A percentile compares a stretch with the other conserved stretches of the same genome.
These are phyloP conservation scores for Cryptococcus neoformans DNA, from an alignment of 1,284 basidiomycete genomes.

Conservation along the genomic window DNA sequence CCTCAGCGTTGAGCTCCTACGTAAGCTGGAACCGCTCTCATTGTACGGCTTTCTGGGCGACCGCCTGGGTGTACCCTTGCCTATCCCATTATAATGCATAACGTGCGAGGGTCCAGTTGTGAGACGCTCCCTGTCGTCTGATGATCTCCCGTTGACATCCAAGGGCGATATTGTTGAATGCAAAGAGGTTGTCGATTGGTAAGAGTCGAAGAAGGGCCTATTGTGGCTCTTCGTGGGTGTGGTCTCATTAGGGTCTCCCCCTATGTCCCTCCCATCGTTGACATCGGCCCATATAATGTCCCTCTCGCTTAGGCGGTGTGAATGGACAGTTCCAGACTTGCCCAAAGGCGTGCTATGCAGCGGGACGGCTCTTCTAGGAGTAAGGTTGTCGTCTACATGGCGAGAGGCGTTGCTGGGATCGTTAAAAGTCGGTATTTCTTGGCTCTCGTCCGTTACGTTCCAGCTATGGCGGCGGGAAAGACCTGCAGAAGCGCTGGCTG, in stretches of 20 bases:
- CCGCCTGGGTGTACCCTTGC: not conserved
- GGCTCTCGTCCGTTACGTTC: slow-evolving; percentile 19
- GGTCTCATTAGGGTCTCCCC: slow-evolving; percentile 1
- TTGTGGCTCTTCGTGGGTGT: not conserved
- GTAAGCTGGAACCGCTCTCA: slow-evolving; percentile 4
- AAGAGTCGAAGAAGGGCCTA: not conserved
- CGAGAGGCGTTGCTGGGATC: not conserved
- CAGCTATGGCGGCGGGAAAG: slow-evolving; percentile 23
- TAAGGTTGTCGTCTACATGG: not conserved
- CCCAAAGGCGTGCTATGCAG: slow-evolving; percentile 3
- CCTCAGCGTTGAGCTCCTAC: slow-evolving; percentile 34
- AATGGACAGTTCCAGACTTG: slow-evolving; percentile 29
- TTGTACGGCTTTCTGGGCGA: slow-evolving; percentile 10
- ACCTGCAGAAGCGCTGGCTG: slow-evolving; percentile 12
- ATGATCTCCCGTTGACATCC: slow-evolving; percentile 1
- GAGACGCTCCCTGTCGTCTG: slow-evolving; percentile 10
- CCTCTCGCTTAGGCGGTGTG: slow-evolving; percentile 7
- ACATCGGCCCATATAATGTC: slow-evolving; percentile 10
- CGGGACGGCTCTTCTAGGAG: not conserved
- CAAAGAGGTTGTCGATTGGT: not conserved
- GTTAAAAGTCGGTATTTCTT: not conserved
- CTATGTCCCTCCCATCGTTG: slow-evolving; percentile 2
- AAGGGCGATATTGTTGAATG: slow-evolving; percentile 1
- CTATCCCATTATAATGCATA: not conserved
- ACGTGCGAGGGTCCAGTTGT: slow-evolving; percentile 4